Percentiles rank a stretch among this genome's conserved stretches.
Evolutionary conservation across 2,329 filamentous ascomycete species (phyloP).

Genomic region (Annulohypoxylon truncatum): DNA sequence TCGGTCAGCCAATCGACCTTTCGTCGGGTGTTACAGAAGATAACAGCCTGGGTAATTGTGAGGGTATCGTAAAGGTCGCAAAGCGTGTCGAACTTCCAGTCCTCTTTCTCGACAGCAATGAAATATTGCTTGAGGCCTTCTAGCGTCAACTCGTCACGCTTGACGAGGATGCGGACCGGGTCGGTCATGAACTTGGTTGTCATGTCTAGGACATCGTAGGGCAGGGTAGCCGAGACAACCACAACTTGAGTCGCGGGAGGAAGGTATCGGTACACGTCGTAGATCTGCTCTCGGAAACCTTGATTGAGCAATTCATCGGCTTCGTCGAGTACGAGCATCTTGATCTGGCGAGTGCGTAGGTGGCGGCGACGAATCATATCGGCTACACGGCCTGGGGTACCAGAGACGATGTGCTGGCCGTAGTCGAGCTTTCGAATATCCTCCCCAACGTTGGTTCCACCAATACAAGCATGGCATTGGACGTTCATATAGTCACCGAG

Average conservation of each 20-base stretch:
- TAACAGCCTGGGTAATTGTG: constrained; percentile 98
- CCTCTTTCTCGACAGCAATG: constrained; percentile 98
- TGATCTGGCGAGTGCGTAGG: constrained; percentile 69
- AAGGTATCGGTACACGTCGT: constrained; percentile 97
- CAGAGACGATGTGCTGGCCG: constrained; percentile 96
- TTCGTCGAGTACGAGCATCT: constrained; percentile 73
- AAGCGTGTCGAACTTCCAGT: constrained; percentile 99
- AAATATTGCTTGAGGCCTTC: constrained; percentile 99
- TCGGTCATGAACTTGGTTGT: constrained; percentile 99
- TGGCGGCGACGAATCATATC: constrained; percentile 71
- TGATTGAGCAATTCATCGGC: constrained; percentile 81
- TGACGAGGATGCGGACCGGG: constrained; percentile 94
- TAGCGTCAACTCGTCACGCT: constrained; percentile 97
- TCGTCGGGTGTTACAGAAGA: constrained; percentile 98
- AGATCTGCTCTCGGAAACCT: constrained; percentile 98
- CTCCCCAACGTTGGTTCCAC: constrained; percentile 96
- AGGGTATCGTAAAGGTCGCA: constrained; percentile 99
- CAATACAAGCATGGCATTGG: constrained; percentile 98
- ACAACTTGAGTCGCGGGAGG: constrained; percentile 98
- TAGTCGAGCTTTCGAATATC: constrained; percentile 98
- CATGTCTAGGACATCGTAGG: constrained; percentile 98
- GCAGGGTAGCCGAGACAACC: constrained; percentile 94
- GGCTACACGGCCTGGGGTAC: constrained; percentile 92
- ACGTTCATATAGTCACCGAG: constrained; percentile 99
- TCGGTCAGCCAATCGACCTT: constrained; percentile 99